These are phyloP conservation scores for Fraxinus platypoda DNA, from an alignment of 305 asterid genomes.

Conservation along the genomic window DNA sequence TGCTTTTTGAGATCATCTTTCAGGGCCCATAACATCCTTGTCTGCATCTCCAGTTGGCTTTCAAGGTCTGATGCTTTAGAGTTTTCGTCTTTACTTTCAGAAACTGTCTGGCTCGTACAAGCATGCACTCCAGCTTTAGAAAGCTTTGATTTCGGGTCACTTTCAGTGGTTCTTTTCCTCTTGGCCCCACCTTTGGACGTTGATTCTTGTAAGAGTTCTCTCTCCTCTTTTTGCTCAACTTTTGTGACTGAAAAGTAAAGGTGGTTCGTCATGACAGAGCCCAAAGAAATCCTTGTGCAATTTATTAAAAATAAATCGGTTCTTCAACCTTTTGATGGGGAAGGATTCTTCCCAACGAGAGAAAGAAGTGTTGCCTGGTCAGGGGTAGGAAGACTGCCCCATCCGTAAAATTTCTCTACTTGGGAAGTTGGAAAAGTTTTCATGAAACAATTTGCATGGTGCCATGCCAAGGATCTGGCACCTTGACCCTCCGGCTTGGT, in stretches of 20 bases:
- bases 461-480: conserved; percentile 70
- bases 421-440: conserved; percentile 45
- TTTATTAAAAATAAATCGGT: conserved; percentile 18
- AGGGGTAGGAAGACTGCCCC: conserved; percentile 62
- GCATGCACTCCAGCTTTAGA: conserved; percentile 50
- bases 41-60: conserved; percentile 70
- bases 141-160: conserved; percentile 47
- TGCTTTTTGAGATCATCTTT: conserved; percentile 90
- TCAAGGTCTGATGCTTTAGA: conserved; percentile 38
- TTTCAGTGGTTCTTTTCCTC: conserved; percentile 56
- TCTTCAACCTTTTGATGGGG: conserved; percentile 47
- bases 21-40: conserved; percentile 70
- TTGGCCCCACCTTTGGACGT: conserved; percentile 56
- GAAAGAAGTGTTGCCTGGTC: conserved; percentile 57
- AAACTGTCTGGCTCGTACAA: conserved; percentile 35
- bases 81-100: conserved; percentile 34
- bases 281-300: conserved; percentile 18
- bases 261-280: conserved; percentile 3
- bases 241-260: conserved; percentile 41
- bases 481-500: conserved; percentile 83
- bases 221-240: conserved; percentile 35
- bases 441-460: conserved; percentile 86
- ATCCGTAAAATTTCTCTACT: conserved; percentile 66
- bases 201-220: conserved; percentile 37
- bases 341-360: conserved; percentile 43